phyloP scores from a whole-genome alignment of 176 grass and related monocot species.

The Oryza punctata region DNA sequence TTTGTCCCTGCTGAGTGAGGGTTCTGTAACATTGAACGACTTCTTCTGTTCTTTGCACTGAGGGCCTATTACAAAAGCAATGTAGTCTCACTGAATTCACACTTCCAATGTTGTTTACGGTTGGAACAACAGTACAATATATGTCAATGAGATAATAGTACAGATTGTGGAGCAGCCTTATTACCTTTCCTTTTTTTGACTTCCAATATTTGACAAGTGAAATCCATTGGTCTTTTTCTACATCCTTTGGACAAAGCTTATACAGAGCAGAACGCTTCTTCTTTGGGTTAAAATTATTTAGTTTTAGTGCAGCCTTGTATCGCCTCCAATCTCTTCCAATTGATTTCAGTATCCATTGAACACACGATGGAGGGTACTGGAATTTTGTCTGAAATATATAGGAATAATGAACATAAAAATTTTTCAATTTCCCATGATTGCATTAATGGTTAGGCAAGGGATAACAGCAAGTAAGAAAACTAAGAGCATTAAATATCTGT shows the following conservation, averaged over 20 bases:
- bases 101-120: background rate
- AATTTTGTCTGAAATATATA: no score
- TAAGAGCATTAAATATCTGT: no score
- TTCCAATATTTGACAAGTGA: slow-evolving; percentile 18
- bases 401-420: no score
- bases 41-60: slow-evolving; percentile 25
- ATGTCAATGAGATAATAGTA: background rate
- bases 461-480: no score
- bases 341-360: no score
- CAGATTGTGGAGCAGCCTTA: background rate
- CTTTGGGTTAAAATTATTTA: background rate
- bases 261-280: background rate
- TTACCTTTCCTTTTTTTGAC: slow-evolving; percentile 23
- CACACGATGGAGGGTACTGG: no score
- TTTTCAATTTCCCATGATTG: no score
- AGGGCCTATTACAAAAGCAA: background rate
- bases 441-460: no score
- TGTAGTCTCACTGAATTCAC: background rate
- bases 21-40: background rate
- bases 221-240: slow-evolving; percentile 1
- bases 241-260: slow-evolving; percentile 13
- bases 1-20: slow-evolving; percentile 33
- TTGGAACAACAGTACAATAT: background rate
- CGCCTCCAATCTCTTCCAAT: no score
- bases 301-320: no score